phyloP scores from a whole-genome alignment of 768 basidiomycete genomes.

The Tylopilus balloui region DNA sequence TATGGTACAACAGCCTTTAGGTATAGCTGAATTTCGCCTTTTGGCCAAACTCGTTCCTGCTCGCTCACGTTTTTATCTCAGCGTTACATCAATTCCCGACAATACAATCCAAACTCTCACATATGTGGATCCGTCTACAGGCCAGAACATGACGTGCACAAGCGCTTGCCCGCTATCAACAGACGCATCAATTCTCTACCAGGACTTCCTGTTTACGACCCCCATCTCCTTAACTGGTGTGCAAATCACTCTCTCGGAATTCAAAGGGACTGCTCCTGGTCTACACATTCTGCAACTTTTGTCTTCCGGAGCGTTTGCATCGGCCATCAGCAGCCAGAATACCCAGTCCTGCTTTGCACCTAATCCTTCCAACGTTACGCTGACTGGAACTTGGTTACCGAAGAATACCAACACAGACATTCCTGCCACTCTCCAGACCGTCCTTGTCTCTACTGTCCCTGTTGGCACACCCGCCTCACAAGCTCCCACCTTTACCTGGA shows the following conservation, averaged over 20 bases:
- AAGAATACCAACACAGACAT: conserved; percentile 66
- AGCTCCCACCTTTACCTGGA: conserved; percentile 84
- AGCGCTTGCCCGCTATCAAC: conserved; percentile 75
- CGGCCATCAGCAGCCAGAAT: conserved; percentile 60
- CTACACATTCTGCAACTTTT: conserved; percentile 90
- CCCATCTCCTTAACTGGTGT: conserved; percentile 78
- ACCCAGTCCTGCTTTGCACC: conserved; percentile 73
- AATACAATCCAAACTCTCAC: conserved; percentile 73
- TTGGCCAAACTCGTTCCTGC: not conserved
- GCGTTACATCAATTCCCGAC: conserved; percentile 85
- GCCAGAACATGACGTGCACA: conserved; percentile 73
- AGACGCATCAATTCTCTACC: conserved; percentile 74
- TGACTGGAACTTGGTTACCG: conserved; percentile 66
- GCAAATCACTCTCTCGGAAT: conserved; percentile 74
- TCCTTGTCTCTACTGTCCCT: conserved; percentile 62
- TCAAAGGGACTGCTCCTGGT: conserved; percentile 72
- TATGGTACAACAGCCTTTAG: conserved; percentile 87
- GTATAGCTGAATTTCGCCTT: conserved; percentile 36
- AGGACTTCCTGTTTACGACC: conserved; percentile 84
- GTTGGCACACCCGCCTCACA: conserved; percentile 57
- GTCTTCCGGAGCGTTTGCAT: conserved; percentile 87
- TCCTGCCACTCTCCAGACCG: conserved; percentile 72
- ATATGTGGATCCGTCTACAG: conserved; percentile 73
- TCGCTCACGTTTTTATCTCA: conserved; percentile 30
- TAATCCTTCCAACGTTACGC: conserved; percentile 60